Percentiles rank a stretch among this genome's conserved stretches.
These are phyloP conservation scores for Groenewaldozyma auringiensis DNA, from an alignment of 1,139 yeast genomes.

Conservation along the genomic window DNA sequence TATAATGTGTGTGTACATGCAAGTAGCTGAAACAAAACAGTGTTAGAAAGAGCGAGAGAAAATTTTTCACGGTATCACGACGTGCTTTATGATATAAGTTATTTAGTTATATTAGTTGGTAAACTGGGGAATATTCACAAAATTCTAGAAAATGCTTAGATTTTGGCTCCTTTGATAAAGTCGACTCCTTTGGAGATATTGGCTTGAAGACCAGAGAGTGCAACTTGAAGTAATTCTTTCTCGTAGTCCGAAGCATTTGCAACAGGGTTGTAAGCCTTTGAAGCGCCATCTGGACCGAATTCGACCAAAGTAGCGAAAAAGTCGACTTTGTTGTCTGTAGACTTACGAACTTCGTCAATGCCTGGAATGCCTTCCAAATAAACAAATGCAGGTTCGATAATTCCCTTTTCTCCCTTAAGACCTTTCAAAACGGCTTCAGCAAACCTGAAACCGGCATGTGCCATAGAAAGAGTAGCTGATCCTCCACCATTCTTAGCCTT, in stretches of 20 bases:
- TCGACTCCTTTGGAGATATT: slow-evolving; percentile 63
- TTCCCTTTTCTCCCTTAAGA: slow-evolving; percentile 49
- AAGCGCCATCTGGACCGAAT: slow-evolving; percentile 79
- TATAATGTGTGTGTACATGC: too few relatives aligned
- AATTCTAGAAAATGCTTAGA: neutral
- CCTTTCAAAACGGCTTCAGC: slow-evolving; percentile 77
- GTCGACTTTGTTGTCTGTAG: slow-evolving; percentile 57
- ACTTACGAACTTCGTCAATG: slow-evolving; percentile 30
- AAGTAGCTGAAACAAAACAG: too few relatives aligned
- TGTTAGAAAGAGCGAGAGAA: too few relatives aligned
- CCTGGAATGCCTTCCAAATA: slow-evolving; percentile 39
- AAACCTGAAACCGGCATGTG: slow-evolving; percentile 94
- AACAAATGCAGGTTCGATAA: slow-evolving; percentile 63
- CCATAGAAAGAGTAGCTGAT: slow-evolving; percentile 98
- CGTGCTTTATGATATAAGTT: too few relatives aligned
- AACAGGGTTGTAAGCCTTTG: slow-evolving; percentile 46
- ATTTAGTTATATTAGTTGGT: too few relatives aligned
- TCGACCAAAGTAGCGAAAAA: slow-evolving; percentile 87
- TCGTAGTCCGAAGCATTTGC: slow-evolving; percentile 28
- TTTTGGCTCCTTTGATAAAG: slow-evolving; percentile 30
- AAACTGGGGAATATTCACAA: too few relatives aligned
- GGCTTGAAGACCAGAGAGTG: slow-evolving; percentile 71
- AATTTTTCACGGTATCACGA: too few relatives aligned
- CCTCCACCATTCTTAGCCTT: slow-evolving; percentile 99
- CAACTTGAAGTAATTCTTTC: slow-evolving; percentile 59